Evolutionary conservation across 2,329 filamentous ascomycete species (phyloP).

Genomic region (Ascochyta lentis): DNA sequence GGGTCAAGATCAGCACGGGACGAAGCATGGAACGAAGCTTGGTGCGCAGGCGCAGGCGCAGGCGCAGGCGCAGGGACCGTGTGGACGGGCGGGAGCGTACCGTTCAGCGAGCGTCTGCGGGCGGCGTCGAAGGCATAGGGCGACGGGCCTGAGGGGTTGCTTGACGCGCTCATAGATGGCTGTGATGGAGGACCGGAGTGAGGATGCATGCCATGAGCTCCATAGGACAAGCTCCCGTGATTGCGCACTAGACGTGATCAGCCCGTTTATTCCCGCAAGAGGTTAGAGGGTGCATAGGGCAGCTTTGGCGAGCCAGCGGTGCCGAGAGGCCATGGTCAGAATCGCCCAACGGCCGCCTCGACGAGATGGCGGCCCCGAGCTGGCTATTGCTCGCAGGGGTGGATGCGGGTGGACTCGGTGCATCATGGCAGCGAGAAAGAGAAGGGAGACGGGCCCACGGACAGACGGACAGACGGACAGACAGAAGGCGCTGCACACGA

Average conservation of each 20-base stretch:
- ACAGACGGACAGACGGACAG: neutral
- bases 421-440: neutral
- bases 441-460: neutral
- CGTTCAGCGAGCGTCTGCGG: constrained; percentile 54
- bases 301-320: constrained; percentile 32
- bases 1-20: constrained; percentile 35
- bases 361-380: constrained; percentile 3
- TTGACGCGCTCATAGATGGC: constrained; percentile 44
- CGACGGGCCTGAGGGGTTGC: constrained; percentile 44
- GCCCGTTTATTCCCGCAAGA: constrained; percentile 19
- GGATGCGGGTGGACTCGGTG: neutral
- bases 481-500: neutral
- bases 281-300: constrained; percentile 20
- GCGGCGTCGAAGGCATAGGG: constrained; percentile 52
- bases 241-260: constrained; percentile 41
- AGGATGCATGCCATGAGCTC: constrained; percentile 33
- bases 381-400: constrained; percentile 3
- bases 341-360: constrained; percentile 25
- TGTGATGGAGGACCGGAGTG: constrained; percentile 43
- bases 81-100: constrained; percentile 41
- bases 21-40: constrained; percentile 11
- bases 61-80: constrained; percentile 34
- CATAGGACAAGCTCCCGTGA: constrained; percentile 36
- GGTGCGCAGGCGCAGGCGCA: constrained; percentile 21
- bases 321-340: constrained; percentile 30